Evolutionary conservation across 129 eudicot species (phyloP).

Genomic region (Erigeron canadensis): DNA sequence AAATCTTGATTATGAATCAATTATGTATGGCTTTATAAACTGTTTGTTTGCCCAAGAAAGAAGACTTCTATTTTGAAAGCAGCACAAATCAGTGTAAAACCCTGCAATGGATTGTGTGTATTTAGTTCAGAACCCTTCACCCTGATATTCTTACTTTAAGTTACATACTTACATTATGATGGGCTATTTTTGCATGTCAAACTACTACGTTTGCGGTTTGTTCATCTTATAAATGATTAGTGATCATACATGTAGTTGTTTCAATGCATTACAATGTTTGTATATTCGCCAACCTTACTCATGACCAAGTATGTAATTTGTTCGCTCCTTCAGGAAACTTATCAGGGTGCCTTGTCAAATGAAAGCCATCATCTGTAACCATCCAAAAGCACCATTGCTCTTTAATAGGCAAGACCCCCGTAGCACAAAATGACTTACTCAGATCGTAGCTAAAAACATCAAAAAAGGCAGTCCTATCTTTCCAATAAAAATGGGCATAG

Average conservation of each 20-base stretch:
- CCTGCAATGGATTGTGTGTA: no score
- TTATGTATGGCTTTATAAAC: slow-evolving; percentile 3
- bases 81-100: not conserved
- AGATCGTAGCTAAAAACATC: not conserved
- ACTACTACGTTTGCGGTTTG: not conserved
- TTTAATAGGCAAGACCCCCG: not conserved
- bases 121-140: no score
- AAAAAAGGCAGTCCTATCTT: not conserved
- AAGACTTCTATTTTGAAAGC: not conserved
- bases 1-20: not conserved
- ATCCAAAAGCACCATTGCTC: not conserved
- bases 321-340: not conserved
- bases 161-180: not conserved
- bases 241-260: not conserved
- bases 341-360: not conserved
- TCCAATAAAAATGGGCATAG: slow-evolving; percentile 6
- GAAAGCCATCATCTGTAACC: not conserved
- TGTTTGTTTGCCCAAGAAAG: not conserved
- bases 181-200: not conserved
- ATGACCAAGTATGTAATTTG: slow-evolving; percentile 7
- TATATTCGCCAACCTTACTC: not conserved
- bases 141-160: not conserved
- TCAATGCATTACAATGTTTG: not conserved
- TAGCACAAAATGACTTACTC: not conserved
- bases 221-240: not conserved